Percentiles rank a stretch among this genome's conserved stretches.
Conservation (phyloP, 2,329 filamentous ascomycete genomes). For the Sarocladium oryzae region DNA sequence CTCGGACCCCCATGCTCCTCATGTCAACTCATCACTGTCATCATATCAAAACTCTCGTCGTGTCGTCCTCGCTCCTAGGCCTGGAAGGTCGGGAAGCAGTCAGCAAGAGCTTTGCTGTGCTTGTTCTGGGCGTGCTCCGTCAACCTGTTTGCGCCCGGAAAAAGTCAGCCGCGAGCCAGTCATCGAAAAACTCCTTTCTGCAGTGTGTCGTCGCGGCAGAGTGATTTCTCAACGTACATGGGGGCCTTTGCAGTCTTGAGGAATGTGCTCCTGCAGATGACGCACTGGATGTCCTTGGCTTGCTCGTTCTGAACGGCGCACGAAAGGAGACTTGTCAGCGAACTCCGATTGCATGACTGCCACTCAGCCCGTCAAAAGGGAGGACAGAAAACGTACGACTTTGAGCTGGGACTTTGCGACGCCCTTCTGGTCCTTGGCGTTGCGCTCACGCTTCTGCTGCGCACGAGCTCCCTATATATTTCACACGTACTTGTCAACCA, state of each 20-base stretch:
- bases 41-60: neutral
- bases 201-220: too few species aligned
- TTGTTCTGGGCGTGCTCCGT: conserved; percentile 69
- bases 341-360: too few species aligned
- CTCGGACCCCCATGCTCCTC: neutral
- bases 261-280: conserved; percentile 71
- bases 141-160: conserved; percentile 41
- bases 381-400: conserved; percentile 41
- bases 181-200: too few species aligned
- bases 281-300: conserved; percentile 71
- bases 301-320: conserved; percentile 55
- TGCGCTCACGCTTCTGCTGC: conserved; percentile 67
- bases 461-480: conserved; percentile 55
- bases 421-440: conserved; percentile 52
- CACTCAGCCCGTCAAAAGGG: too few species aligned
- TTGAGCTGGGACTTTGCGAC: conserved; percentile 63
- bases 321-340: conserved; percentile 15
- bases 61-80: conserved; percentile 1
- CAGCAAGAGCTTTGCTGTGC: conserved; percentile 64
- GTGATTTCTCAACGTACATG: conserved; percentile 58
- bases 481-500: neutral
- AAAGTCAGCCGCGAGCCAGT: too few species aligned
- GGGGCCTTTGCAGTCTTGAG: conserved; percentile 69
- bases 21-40: neutral
- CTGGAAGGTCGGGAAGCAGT: conserved; percentile 59